phyloP scores from a whole-genome alignment of 805 yeast genomes.

The Candida oleophila region DNA sequence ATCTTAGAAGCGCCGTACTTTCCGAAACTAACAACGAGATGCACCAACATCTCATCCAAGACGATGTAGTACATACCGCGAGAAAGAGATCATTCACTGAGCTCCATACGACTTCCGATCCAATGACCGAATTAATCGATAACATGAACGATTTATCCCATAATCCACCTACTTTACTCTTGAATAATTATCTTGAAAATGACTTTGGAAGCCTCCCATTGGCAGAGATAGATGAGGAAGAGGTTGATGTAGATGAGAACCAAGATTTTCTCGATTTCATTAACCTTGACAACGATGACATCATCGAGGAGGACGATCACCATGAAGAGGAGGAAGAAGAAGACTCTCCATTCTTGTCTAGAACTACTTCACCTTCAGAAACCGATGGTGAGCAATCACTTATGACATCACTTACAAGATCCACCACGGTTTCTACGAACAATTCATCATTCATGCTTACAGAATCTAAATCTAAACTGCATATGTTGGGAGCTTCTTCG shows the following conservation, averaged over 20 bases:
- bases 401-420: conserved; percentile 40
- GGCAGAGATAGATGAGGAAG: conserved; percentile 4
- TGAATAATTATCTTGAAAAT: not conserved
- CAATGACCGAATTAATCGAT: conserved; percentile 26
- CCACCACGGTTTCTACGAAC: conserved; percentile 40
- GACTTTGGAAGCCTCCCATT: not conserved
- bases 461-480: not conserved
- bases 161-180: conserved; percentile 10
- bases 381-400: conserved; percentile 30
- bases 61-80: not conserved
- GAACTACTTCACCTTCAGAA: conserved; percentile 40
- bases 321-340: conserved; percentile 16
- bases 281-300: conserved; percentile 14
- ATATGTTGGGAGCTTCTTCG: not conserved
- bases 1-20: conserved; percentile 30
- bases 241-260: conserved; percentile 8
- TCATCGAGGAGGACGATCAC: conserved; percentile 5
- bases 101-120: conserved; percentile 15
- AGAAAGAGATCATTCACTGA: conserved; percentile 20
- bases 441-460: conserved; percentile 16
- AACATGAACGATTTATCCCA: conserved; percentile 29
- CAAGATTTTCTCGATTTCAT: conserved; percentile 23
- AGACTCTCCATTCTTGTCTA: conserved; percentile 28
- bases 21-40: conserved; percentile 8
- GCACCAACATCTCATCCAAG: not conserved